Evolutionary conservation across 768 basidiomycete genomes (phyloP), one percentile per base, ranked within the genome.

Genomic region (Glaciozyma antarctica): DNA sequence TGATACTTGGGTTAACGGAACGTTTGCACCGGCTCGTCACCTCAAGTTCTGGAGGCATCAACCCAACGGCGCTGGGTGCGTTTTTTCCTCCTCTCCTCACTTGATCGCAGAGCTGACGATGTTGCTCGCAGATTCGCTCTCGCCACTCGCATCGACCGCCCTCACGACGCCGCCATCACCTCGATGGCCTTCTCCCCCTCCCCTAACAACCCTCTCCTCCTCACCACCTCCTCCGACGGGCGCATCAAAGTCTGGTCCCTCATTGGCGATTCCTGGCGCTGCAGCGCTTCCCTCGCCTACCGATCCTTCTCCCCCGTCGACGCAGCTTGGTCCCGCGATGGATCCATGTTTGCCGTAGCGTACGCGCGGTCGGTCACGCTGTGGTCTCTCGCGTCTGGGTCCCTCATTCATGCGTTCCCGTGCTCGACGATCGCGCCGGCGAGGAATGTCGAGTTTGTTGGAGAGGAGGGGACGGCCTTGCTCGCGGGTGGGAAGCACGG

Each of bases 81-180:
- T 77, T 55, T 89, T 86, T 86, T 79, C n/a, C 78, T 73, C 8
- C 26, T 47, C 21, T 44, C 8, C 34, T n/a, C 10, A n/a, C 55
- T 52, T 10, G 41, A n/a, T 51, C 9, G 30, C 26, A 58, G 5
- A 19, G 5, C 19, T 44, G 3, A 16, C 10, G 13, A 3, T 4
- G 4, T 15, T 12, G 7, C 24, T 38, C 3, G 4, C 61, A 74
- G 76, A 30, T 79, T 78, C 64, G 41, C 70, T 13, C 81, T 98
- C 73, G 92, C 91, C 76, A 93, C 92, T 19, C 84, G 91, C 59
- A 83, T 95, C 66, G 89, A 94, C 75, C 81, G 84, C 34, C 92
- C 94, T 10, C 95, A 98, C 76, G 88, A 87, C 34, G 73, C 78
- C 44, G 76, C 78, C 49, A 80, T 95, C 38, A 83, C 84, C 16